Percentiles rank a stretch among this genome's conserved stretches.
phyloP scores from a whole-genome alignment of 768 basidiomycete genomes.

The Agaricus sinodeliciosus region DNA sequence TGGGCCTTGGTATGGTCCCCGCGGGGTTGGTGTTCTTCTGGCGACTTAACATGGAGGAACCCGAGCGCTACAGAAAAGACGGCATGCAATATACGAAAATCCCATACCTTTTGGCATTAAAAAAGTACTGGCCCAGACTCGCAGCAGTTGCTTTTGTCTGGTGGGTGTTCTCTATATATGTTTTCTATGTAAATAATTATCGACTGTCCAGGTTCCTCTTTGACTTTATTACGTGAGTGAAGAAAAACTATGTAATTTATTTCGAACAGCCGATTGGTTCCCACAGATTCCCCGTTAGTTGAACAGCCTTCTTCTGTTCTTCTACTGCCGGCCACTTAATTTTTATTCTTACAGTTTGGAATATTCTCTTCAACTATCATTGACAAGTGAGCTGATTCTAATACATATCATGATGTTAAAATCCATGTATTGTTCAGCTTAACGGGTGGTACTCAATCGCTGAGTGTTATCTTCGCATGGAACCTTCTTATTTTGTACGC shows the following conservation, averaged over 20 bases:
- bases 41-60: slow-evolving; percentile 83
- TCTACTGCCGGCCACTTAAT: neutral
- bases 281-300: slow-evolving; percentile 56
- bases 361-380: slow-evolving; percentile 77
- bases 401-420: neutral
- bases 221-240: slow-evolving; percentile 66
- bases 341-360: slow-evolving; percentile 46
- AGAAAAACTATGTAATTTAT: neutral
- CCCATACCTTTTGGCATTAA: slow-evolving; percentile 72
- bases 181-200: neutral
- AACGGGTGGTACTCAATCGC: slow-evolving; percentile 42
- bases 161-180: slow-evolving; percentile 27
- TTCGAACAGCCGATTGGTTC: neutral
- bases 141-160: slow-evolving; percentile 72
- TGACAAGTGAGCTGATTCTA: slow-evolving; percentile 36
- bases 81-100: slow-evolving; percentile 72
- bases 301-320: neutral
- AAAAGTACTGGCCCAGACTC: slow-evolving; percentile 74
- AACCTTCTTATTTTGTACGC: slow-evolving; percentile 74
- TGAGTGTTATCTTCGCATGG: slow-evolving; percentile 76
- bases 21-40: slow-evolving; percentile 76
- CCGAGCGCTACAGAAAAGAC: slow-evolving; percentile 63
- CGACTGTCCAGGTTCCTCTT: slow-evolving; percentile 55
- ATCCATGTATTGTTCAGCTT: slow-evolving; percentile 34
- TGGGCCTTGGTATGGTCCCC: slow-evolving; percentile 80